Conservation (phyloP, 345 rosid genomes). For the Citrus glauca region DNA sequence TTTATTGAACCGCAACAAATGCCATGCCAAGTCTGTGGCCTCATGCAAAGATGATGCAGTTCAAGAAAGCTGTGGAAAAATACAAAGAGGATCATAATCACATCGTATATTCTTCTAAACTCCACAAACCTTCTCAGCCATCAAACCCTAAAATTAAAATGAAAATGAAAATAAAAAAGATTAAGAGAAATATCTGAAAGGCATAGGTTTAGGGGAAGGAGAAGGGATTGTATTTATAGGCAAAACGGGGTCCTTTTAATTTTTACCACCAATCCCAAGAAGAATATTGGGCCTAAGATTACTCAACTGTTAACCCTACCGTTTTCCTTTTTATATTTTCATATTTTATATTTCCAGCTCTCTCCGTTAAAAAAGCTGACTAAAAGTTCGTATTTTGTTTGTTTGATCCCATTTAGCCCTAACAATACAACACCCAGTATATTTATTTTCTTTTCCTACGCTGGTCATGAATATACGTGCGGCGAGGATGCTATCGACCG, state of each 20-base stretch:
- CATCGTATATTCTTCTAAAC: neutral
- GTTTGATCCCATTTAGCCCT: constrained; percentile 31
- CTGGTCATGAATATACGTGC: constrained; percentile 27
- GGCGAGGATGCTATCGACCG: constrained; percentile 39
- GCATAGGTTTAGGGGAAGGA: constrained; percentile 17
- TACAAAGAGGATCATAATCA: constrained; percentile 61
- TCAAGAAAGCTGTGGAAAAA: constrained; percentile 99
- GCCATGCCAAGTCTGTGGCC: neutral
- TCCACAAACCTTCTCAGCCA: neutral
- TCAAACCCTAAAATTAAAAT: constrained; percentile 14
- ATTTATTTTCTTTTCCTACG: neutral
- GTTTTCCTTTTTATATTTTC: neutral
- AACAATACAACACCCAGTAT: neutral
- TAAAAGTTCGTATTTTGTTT: neutral
- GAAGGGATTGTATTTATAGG: constrained; percentile 50
- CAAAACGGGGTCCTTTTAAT: constrained; percentile 19
- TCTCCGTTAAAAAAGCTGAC: constrained; percentile 24
- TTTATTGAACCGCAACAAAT: constrained; percentile 69
- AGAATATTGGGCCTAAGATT: constrained; percentile 68
- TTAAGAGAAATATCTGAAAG: constrained; percentile 1
- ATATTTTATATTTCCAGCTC: neutral
- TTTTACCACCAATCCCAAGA: constrained; percentile 88
- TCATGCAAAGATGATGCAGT: constrained; percentile 52
- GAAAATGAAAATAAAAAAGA: neutral
- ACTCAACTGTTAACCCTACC: constrained; percentile 30